Evolutionary conservation across 2,329 filamentous ascomycete genomes (phyloP).

Genomic region (Pseudogymnoascus sp.): DNA sequence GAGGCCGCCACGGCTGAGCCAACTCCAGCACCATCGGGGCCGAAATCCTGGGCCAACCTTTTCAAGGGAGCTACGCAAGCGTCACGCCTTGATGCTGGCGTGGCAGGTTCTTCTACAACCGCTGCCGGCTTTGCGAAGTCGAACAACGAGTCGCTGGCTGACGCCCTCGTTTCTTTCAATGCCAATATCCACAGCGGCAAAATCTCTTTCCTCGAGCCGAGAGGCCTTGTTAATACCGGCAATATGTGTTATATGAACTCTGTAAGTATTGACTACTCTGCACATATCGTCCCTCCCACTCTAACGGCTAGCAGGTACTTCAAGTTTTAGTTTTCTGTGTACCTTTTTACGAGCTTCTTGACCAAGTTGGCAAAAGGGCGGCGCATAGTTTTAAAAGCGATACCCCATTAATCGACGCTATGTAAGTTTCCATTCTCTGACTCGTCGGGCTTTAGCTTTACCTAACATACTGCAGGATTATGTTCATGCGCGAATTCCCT

Average conservation of each 20-base stretch:
- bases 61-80: slow-evolving; percentile 43
- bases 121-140: slow-evolving; percentile 35
- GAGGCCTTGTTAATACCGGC: slow-evolving; percentile 90
- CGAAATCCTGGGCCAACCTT: slow-evolving; percentile 62
- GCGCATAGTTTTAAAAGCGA: slow-evolving; percentile 91
- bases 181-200: slow-evolving; percentile 50
- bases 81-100: slow-evolving; percentile 16
- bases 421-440: slow-evolving; percentile 49
- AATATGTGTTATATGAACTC: slow-evolving; percentile 99
- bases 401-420: slow-evolving; percentile 85
- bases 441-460: background rate
- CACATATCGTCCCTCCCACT: background rate
- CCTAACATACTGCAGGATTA: slow-evolving; percentile 53
- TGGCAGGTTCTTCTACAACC: slow-evolving; percentile 23
- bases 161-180: slow-evolving; percentile 67
- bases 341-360: slow-evolving; percentile 90
- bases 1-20: slow-evolving; percentile 18
- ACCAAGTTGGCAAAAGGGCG: slow-evolving; percentile 75
- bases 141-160: slow-evolving; percentile 58
- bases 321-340: slow-evolving; percentile 91
- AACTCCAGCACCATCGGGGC: slow-evolving; percentile 32
- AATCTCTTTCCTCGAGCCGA: slow-evolving; percentile 78
- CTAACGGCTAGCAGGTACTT: slow-evolving; percentile 59
- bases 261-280: slow-evolving; percentile 46
- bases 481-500: slow-evolving; percentile 91